Conservation (phyloP, 805 yeast species). For the Candida boleticola region DNA sequence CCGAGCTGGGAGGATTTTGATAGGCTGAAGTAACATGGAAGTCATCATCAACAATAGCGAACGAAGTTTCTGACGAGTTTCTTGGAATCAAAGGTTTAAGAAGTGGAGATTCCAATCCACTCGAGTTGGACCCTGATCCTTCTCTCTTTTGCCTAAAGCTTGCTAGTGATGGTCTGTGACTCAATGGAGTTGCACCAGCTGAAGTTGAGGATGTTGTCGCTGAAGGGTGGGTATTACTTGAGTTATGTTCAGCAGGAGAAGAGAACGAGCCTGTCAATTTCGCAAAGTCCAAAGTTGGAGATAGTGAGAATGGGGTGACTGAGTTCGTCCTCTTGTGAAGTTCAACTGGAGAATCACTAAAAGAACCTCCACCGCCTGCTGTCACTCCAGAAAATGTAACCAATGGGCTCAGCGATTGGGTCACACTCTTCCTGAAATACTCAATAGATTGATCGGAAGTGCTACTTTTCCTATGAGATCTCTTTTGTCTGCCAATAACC, state of each 20-base stretch:
- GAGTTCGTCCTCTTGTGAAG: constrained; percentile 37
- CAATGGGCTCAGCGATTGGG: constrained; percentile 23
- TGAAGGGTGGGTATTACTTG: constrained; percentile 9
- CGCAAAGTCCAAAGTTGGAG: constrained; percentile 35
- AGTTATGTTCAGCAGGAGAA: constrained; percentile 12
- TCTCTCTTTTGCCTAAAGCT: constrained; percentile 1
- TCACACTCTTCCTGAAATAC: constrained; percentile 30
- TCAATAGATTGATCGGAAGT: constrained; percentile 43
- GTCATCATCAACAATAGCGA: constrained; percentile 54
- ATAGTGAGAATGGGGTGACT: constrained; percentile 44
- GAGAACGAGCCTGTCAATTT: constrained; percentile 14
- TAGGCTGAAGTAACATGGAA: constrained; percentile 25
- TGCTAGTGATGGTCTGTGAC: constrained; percentile 3
- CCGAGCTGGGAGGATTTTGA: constrained; percentile 15
- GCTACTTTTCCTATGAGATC: constrained; percentile 42
- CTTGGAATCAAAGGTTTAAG: constrained; percentile 47
- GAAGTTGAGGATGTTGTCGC: not conserved
- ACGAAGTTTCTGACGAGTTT: constrained; percentile 56
- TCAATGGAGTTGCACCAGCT: not conserved
- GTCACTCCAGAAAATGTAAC: constrained; percentile 14
- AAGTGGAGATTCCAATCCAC: constrained; percentile 47
- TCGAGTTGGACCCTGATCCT: constrained; percentile 10
- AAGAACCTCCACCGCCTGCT: constrained; percentile 6
- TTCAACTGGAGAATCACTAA: constrained; percentile 21
- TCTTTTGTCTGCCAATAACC: constrained; percentile 71